Base-by-base conservation (phyloP, 2,329 filamentous ascomycete genomes). In the Dryadomyces quercivorus region DNA sequence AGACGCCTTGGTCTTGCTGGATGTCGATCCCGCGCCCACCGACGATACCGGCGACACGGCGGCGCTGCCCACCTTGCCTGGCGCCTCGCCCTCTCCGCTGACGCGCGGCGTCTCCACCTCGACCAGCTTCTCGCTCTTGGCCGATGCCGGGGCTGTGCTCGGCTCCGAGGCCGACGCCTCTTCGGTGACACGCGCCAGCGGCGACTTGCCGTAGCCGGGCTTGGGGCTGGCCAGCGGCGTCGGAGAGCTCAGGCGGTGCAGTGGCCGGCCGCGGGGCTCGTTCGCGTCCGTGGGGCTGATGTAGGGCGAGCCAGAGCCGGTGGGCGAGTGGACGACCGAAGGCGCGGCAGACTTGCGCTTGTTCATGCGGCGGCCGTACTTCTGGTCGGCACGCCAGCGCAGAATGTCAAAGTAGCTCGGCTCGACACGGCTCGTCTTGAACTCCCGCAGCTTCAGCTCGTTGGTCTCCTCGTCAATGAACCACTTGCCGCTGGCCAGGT, bases 351-450 rank as follows among this genome's bases (percentile, higher is more conserved):
- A 83, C 59, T 70, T 77, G 57, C 81, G 75, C 67, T 78, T 78
- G 52, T 69, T 69, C 44, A 68, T 69, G 38, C 77, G 74, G 57
- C 93, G 78, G 50, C 92, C 92, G 67, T 93, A 86, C 72, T 95
- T 97, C 68, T 97, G 92, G 67, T 98, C 93, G 71, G 86, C 84
- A 66, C 93, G 84, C 90, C 93, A 97, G 61, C 93, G 81, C 62
- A 98, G 74, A 64, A 98, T 95, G 66, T 95, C 92, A 65, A 98
- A 84, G 69, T 97, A 98, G 26, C 85, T 78, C 20, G 93, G 93
- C 70, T 97, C 92, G 54, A 96, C 88, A 54, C 88, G 88, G 60
- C 86, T 81, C 52, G 84, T 80, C 75, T 88, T 93, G 75, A 97
- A 97, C 67, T 95, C 89, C 62, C 87, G 83, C 63, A 98, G 75